A percentile compares a stretch with the other conserved stretches of the same genome.
Conservation (phyloP, 2,329 filamentous ascomycete genomes). For the Fusarium cyanostomum region DNA sequence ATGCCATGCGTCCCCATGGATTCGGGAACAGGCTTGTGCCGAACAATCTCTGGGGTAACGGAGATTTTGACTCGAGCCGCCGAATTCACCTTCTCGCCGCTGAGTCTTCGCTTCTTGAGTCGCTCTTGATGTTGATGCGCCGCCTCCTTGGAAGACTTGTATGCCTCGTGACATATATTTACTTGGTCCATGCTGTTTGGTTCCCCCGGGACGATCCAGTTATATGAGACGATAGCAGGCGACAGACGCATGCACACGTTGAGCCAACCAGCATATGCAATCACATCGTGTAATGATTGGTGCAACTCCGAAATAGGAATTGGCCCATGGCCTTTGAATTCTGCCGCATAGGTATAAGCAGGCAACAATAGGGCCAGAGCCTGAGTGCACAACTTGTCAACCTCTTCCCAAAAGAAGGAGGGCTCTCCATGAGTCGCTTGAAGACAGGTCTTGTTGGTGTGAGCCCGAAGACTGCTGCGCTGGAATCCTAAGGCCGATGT, state of each 20-base stretch:
- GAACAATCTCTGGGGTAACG: conserved; percentile 40
- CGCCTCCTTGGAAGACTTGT: conserved; percentile 21
- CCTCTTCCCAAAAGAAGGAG: conserved; percentile 44
- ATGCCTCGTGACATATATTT: conserved; percentile 33
- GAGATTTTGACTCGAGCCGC: conserved; percentile 47
- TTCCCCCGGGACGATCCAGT: conserved; percentile 46
- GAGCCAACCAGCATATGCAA: conserved; percentile 46
- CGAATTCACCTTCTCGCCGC: neutral
- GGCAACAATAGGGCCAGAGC: conserved; percentile 41
- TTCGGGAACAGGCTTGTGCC: conserved; percentile 25
- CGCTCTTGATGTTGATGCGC: conserved; percentile 12
- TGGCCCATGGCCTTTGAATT: conserved; percentile 13
- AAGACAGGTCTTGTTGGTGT: conserved; percentile 41
- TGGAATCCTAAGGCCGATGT: conserved; percentile 41
- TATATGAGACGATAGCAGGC: conserved; percentile 34
- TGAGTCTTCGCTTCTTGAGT: neutral
- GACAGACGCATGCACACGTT: conserved; percentile 42
- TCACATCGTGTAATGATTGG: conserved; percentile 43
- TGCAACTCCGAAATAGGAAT: conserved; percentile 23
- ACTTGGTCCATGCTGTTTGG: conserved; percentile 31
- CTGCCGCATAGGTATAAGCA: conserved; percentile 30
- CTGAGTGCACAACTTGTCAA: conserved; percentile 42
- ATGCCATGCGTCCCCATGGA: conserved; percentile 17
- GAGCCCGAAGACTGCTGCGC: conserved; percentile 41
- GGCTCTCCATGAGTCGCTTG: conserved; percentile 27